A percentile compares a stretch with the other conserved stretches of the same genome.
Evolutionary conservation across 2,329 filamentous ascomycete genomes (phyloP).

Genomic region (Malbranchea cinnamomea): DNA sequence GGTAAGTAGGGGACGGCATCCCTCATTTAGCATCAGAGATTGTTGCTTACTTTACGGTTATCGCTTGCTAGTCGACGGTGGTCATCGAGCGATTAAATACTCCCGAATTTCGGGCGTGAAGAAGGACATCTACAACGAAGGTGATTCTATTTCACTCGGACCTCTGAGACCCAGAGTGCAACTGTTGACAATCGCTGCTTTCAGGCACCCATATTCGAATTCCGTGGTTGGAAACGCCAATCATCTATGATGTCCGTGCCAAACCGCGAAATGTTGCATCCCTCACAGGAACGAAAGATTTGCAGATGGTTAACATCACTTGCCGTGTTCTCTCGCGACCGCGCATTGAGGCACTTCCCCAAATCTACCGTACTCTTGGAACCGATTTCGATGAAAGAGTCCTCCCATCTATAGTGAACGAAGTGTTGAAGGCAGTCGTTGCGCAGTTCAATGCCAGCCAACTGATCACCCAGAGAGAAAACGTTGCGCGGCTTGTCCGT

Average conservation of each 20-base stretch:
- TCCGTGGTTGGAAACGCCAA: constrained; percentile 93
- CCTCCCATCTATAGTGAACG: constrained; percentile 92
- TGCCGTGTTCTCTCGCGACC: constrained; percentile 95
- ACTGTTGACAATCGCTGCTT: constrained; percentile 2
- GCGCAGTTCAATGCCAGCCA: constrained; percentile 98
- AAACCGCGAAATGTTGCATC: constrained; percentile 95
- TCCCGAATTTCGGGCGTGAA: constrained; percentile 80
- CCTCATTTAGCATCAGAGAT: no score
- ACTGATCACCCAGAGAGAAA: constrained; percentile 97
- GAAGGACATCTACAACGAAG: constrained; percentile 94
- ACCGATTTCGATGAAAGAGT: constrained; percentile 95
- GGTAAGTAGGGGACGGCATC: no score
- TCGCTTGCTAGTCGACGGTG: constrained; percentile 62
- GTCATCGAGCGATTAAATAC: constrained; percentile 98
- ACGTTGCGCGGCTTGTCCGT: constrained; percentile 76
- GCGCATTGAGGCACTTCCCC: constrained; percentile 71
- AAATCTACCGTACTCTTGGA: constrained; percentile 93
- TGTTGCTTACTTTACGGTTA: no score
- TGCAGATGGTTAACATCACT: constrained; percentile 99
- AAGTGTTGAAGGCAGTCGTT: constrained; percentile 96
- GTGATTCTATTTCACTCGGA: constrained; percentile 39
- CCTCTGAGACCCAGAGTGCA: constrained; percentile 7
- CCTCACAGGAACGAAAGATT: constrained; percentile 93
- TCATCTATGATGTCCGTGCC: constrained; percentile 95
- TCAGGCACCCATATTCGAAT: constrained; percentile 81